Evolutionary conservation across 805 yeast genomes (phyloP).

Genomic region (Lipomyces spencermartinsiae): DNA sequence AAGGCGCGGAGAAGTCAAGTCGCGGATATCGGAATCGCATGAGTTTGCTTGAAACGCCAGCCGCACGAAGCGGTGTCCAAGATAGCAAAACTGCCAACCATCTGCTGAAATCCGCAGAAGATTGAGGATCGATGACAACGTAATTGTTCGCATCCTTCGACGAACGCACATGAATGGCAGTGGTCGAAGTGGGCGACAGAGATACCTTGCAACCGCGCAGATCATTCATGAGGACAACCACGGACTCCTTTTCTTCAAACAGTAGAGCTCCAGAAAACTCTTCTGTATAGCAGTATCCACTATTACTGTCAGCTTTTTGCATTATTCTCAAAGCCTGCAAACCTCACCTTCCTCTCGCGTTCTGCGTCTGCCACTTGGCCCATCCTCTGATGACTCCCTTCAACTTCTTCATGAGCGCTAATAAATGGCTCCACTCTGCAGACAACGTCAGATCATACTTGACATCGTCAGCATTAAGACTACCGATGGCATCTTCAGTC

Average conservation of each 20-base stretch:
- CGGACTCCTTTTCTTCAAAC: slow-evolving; percentile 21
- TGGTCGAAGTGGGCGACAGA: slow-evolving; percentile 23
- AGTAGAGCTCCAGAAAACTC: slow-evolving; percentile 36
- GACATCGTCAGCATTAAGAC: slow-evolving; percentile 15
- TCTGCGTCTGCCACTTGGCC: slow-evolving; percentile 30
- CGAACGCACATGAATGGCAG: slow-evolving; percentile 28
- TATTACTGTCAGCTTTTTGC: not conserved
- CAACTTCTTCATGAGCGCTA: slow-evolving; percentile 29
- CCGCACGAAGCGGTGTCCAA: slow-evolving; percentile 36
- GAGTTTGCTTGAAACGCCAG: slow-evolving; percentile 29
- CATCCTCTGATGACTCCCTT: slow-evolving; percentile 35
- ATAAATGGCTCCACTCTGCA: slow-evolving; percentile 29
- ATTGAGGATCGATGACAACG: slow-evolving; percentile 26
- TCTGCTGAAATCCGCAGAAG: slow-evolving; percentile 24
- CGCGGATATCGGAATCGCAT: slow-evolving; percentile 33
- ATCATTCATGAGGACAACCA: slow-evolving; percentile 26
- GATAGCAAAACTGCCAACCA: slow-evolving; percentile 35
- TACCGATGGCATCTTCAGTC: not conserved
- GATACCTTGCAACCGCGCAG: slow-evolving; percentile 36
- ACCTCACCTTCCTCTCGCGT: slow-evolving; percentile 29
- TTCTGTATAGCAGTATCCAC: slow-evolving; percentile 35
- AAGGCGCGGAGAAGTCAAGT: slow-evolving; percentile 19
- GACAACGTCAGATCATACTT: slow-evolving; percentile 26
- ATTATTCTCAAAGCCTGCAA: not conserved
- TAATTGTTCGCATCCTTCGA: slow-evolving; percentile 26